Percentiles rank a stretch among this genome's conserved stretches.
phyloP scores from a whole-genome alignment of 441 rosid genomes.

The Gossypium lobatum region DNA sequence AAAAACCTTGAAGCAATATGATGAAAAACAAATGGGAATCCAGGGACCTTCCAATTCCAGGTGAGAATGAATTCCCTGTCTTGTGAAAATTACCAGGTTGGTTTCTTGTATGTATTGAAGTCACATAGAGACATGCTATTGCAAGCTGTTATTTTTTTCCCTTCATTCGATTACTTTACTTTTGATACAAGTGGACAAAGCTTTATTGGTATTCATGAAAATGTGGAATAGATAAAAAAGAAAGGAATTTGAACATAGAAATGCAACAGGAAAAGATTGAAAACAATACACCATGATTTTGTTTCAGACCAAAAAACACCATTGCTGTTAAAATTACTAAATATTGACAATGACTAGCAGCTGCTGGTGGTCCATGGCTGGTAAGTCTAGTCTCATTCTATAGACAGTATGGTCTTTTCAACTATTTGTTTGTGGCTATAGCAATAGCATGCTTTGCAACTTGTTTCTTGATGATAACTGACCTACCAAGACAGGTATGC shows the following conservation, averaged over 20 bases:
- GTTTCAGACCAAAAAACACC: not conserved
- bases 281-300: too few relatives aligned
- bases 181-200: not conserved
- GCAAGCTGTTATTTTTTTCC: not conserved
- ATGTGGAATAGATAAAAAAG: not conserved
- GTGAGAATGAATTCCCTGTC: not conserved
- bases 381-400: not conserved
- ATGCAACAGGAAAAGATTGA: not conserved
- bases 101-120: not conserved
- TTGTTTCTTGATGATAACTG: not conserved
- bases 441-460: not conserved
- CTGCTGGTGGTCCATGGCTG: not conserved
- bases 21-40: conserved; percentile 10
- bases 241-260: not conserved
- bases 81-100: not conserved
- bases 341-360: not conserved
- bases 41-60: not conserved
- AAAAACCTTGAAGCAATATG: conserved; percentile 2
- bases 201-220: not conserved
- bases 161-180: not conserved
- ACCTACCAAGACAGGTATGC: not conserved
- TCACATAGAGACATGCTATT: not conserved
- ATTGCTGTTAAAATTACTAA: not conserved
- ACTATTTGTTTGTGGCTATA: not conserved
- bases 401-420: not conserved